phyloP scores from a whole-genome alignment of 2,329 filamentous ascomycete genomes.

The Diaporthe helianthi region DNA sequence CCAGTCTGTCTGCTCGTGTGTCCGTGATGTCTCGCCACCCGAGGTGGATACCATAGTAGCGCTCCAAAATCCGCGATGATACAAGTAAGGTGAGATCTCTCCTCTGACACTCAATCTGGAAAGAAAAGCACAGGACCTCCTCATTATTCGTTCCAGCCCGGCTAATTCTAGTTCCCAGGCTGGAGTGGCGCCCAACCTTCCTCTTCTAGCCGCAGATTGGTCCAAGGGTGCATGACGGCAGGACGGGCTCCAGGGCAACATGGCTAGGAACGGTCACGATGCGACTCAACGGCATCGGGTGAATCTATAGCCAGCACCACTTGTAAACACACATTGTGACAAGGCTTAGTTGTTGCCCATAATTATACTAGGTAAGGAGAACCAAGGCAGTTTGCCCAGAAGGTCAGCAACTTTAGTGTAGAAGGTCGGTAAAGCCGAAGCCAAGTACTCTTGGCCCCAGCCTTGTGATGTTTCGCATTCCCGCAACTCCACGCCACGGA shows the following conservation, averaged over 20 bases:
- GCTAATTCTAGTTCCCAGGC: neutral
- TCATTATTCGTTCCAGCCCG: neutral
- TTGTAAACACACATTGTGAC: neutral
- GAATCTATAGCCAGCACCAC: slow-evolving; percentile 1
- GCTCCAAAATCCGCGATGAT: slow-evolving; percentile 2
- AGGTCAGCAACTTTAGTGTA: too few species aligned
- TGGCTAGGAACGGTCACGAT: neutral
- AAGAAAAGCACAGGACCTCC: neutral
- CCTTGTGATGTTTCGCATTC: slow-evolving; percentile 16
- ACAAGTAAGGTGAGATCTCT: neutral
- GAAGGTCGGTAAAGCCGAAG: slow-evolving; percentile 13
- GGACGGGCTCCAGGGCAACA: too few species aligned
- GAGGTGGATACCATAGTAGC: slow-evolving; percentile 14
- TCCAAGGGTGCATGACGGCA: neutral
- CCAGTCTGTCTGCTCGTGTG: neutral
- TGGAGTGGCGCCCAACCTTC: neutral
- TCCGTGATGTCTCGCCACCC: slow-evolving; percentile 20
- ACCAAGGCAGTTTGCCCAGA: neutral
- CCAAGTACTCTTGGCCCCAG: slow-evolving; percentile 18
- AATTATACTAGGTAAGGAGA: too few species aligned
- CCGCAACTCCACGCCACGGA: slow-evolving; percentile 9
- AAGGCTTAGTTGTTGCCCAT: neutral
- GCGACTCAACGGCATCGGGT: neutral
- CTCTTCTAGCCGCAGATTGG: neutral
- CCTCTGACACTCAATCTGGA: neutral